These are phyloP conservation scores for Graphilbum ipis-grandicollis DNA, from an alignment of 2,329 filamentous ascomycete genomes.

Conservation along the genomic window DNA sequence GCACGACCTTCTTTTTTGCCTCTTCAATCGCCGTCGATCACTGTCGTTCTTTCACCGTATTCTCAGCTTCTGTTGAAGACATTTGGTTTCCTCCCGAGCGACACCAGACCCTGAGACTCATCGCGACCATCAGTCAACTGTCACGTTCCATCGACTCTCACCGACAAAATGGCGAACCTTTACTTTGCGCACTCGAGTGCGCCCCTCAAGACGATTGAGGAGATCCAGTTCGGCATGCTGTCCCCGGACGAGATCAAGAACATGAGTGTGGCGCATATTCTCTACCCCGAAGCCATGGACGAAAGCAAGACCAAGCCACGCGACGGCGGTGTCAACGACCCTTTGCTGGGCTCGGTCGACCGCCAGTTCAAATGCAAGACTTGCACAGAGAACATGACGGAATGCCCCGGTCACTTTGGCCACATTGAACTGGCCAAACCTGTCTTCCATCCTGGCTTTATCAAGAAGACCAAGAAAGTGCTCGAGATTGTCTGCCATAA, in stretches of 20 bases:
- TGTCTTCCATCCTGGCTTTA: conserved; percentile 87
- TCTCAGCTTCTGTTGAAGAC: too few relatives aligned
- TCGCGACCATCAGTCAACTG: too few relatives aligned
- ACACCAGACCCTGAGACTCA: too few relatives aligned
- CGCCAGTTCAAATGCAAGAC: conserved; percentile 91
- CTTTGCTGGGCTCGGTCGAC: conserved; percentile 90
- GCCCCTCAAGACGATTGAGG: conserved; percentile 92
- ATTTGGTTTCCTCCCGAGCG: too few relatives aligned
- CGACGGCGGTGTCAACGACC: conserved; percentile 84
- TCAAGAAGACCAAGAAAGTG: conserved; percentile 98
- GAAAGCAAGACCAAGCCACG: conserved; percentile 83
- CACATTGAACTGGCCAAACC: conserved; percentile 96
- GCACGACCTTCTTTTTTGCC: too few relatives aligned
- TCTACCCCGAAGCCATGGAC: conserved; percentile 99
- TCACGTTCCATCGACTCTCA: too few relatives aligned
- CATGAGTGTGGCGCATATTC: conserved; percentile 91
- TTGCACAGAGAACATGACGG: conserved; percentile 85
- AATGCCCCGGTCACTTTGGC: conserved; percentile 95
- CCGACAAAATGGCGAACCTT: conserved; percentile 70
- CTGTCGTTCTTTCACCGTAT: too few relatives aligned
- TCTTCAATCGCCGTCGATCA: too few relatives aligned
- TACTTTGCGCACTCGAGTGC: conserved; percentile 83
- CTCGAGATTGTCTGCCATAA: conserved; percentile 98
- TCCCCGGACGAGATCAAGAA: conserved; percentile 98
- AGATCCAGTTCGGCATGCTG: conserved; percentile 97